Percentiles rank a stretch among this genome's conserved stretches.
Conservation (phyloP, 768 basidiomycete genomes). For the Serpula lacrymans region DNA sequence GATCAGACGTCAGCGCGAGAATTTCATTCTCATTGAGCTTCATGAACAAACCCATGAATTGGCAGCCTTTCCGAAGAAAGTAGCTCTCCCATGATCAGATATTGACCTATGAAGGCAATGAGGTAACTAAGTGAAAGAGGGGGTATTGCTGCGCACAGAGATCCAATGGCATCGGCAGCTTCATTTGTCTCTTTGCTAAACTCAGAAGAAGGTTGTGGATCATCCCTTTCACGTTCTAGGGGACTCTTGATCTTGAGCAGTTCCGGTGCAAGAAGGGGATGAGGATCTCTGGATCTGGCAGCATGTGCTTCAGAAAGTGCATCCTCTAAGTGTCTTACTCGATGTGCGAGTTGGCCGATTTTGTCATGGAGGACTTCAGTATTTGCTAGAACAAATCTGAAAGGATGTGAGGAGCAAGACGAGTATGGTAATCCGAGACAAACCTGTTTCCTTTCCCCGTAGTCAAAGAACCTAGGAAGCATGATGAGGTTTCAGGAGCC, state of each 20-base stretch:
- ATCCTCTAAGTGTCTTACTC: constrained; percentile 77
- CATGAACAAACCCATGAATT: constrained; percentile 65
- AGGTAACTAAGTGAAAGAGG: too few relatives aligned
- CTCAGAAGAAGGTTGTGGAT: constrained; percentile 1
- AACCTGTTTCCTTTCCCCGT: constrained; percentile 83
- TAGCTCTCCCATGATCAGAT: too few relatives aligned
- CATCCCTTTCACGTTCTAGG: constrained; percentile 69
- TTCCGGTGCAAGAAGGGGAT: constrained; percentile 70
- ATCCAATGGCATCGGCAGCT: background rate
- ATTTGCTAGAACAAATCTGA: constrained; percentile 76
- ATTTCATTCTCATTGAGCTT: too few relatives aligned
- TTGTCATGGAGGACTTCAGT: constrained; percentile 83
- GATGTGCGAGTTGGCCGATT: constrained; percentile 67
- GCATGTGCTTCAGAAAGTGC: constrained; percentile 58
- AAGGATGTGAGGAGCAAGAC: constrained; percentile 1
- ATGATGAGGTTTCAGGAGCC: constrained; percentile 17
- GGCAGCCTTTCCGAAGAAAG: too few relatives aligned
- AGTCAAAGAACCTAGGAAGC: constrained; percentile 61
- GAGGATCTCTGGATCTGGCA: constrained; percentile 53
- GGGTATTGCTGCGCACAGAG: too few relatives aligned
- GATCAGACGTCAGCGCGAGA: constrained; percentile 14
- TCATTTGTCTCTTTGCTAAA: background rate
- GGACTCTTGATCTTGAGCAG: constrained; percentile 74
- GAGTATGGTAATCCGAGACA: background rate
- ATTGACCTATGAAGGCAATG: constrained; percentile 1